Base-by-base conservation (phyloP, 352 stramenopile genomes). In the Phytophthora agathidicida region DNA sequence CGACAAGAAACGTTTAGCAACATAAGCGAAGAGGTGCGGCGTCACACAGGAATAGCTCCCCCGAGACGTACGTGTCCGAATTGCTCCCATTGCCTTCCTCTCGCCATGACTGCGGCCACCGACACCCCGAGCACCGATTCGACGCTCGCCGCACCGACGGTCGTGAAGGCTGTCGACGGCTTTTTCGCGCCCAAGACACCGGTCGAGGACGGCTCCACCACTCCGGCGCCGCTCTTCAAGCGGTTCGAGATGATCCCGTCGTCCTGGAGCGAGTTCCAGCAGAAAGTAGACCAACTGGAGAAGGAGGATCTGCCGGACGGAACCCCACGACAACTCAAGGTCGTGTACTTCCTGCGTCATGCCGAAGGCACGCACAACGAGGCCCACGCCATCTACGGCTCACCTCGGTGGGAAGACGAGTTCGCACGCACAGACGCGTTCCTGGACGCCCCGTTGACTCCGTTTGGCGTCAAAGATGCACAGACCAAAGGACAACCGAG, bases 301-400 rank as follows among this genome's bases (percentile, higher is more conserved):
- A 62, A 48, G 51, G 42, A 74, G 10, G 65, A 54, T 26, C 44
- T 37, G 4, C 7, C 33, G 10, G 57, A 71, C 6, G 43, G 19
- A 7, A 42, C 27, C 1, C 16, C 28, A 5, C 45, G 50, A 45
- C 54, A 80, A 23, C 55, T 89, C 47, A 94, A 94, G 57, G 81
- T 92, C 33, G 60, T 94, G 10, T 92, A 92, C 63, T 77, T 92
- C 35, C 52, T 94, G 47, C 84, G 82, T 13, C 84, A 94, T 39
- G 84, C 82, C 13, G 76, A 93, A 51, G 84, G 82, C 14, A 80
- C 65, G 7, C 84, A 93, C 70, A 93, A 93, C 50, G 80, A 77
- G 14, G 77, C 79, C 6, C 75, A 91, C 58, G 26, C 58, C 7
- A 81, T 86, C 50, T 73, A 80, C 28, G 84, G 84, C 19, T 82